phyloP scores from a whole-genome alignment of 345 rosid genomes.

The Ceriops tagal region DNA sequence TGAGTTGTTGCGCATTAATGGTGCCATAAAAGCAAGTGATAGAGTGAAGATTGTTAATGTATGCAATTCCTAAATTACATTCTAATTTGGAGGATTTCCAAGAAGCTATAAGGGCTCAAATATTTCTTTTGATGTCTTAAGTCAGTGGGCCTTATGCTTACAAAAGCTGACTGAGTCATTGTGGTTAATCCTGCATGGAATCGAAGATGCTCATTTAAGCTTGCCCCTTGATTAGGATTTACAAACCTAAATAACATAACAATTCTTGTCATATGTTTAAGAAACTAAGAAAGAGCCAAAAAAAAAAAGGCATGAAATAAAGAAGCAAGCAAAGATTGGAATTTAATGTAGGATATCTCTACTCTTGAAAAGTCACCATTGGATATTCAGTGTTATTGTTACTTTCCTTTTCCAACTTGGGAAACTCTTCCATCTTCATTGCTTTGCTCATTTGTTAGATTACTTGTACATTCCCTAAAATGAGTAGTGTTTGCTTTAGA shows the following conservation, averaged over 20 bases:
- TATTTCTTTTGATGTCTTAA: slow-evolving; percentile 91
- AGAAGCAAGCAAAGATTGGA: no score
- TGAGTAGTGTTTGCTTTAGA: no score
- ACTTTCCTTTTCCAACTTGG: no score
- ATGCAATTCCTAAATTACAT: slow-evolving; percentile 2
- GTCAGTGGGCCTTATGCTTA: slow-evolving; percentile 98
- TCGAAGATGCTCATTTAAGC: slow-evolving; percentile 53
- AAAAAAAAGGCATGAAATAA: no score
- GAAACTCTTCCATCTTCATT: no score
- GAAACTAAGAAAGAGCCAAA: no score
- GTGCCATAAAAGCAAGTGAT: slow-evolving; percentile 80
- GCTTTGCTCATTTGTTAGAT: no score
- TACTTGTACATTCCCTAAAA: no score
- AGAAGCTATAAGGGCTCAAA: slow-evolving; percentile 68
- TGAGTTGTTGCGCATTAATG: slow-evolving; percentile 79
- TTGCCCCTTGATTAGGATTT: slow-evolving; percentile 8
- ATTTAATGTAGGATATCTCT: no score
- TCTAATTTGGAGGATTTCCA: slow-evolving; percentile 65
- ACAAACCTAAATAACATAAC: background rate
- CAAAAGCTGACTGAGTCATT: slow-evolving; percentile 95
- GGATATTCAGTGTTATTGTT: no score
- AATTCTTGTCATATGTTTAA: background rate
- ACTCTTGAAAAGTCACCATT: no score
- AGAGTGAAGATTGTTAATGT: slow-evolving; percentile 81
- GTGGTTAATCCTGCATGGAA: slow-evolving; percentile 99